phyloP scores from a whole-genome alignment of 495 filamentous ascomycete species.

The Penicillium canariense region DNA sequence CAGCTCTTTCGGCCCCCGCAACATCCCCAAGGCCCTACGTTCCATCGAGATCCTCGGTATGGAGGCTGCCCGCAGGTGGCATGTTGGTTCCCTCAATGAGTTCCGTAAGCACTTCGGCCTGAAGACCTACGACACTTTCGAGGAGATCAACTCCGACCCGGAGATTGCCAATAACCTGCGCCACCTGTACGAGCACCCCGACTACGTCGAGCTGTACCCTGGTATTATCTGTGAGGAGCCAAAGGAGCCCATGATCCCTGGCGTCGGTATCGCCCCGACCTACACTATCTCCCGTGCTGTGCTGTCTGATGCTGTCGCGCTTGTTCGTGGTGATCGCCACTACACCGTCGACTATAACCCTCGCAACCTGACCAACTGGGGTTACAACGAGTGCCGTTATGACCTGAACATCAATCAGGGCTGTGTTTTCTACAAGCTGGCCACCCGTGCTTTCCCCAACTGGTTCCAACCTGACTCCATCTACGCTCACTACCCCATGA shows the following conservation, averaged over 20 bases:
- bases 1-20: slow-evolving; percentile 56
- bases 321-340: slow-evolving; percentile 53
- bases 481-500: slow-evolving; percentile 88
- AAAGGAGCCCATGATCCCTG: slow-evolving; percentile 52
- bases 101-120: slow-evolving; percentile 61
- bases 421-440: slow-evolving; percentile 82
- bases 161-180: slow-evolving; percentile 50
- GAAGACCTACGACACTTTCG: slow-evolving; percentile 57
- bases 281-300: slow-evolving; percentile 58
- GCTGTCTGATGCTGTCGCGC: slow-evolving; percentile 52
- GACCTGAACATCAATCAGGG: slow-evolving; percentile 74
- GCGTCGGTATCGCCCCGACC: slow-evolving; percentile 55
- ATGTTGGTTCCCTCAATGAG: slow-evolving; percentile 59
- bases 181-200: slow-evolving; percentile 58
- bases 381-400: slow-evolving; percentile 69
- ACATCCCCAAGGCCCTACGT: slow-evolving; percentile 57
- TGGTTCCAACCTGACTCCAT: slow-evolving; percentile 77
- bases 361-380: slow-evolving; percentile 75
- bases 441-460: slow-evolving; percentile 74
- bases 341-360: slow-evolving; percentile 68
- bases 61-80: slow-evolving; percentile 58
- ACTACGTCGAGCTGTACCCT: slow-evolving; percentile 63
- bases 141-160: slow-evolving; percentile 62
- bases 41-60: slow-evolving; percentile 62
- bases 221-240: slow-evolving; percentile 56